Conservation (phyloP, 176 grass and related monocot genomes). For the Oryza coarctata region DNA sequence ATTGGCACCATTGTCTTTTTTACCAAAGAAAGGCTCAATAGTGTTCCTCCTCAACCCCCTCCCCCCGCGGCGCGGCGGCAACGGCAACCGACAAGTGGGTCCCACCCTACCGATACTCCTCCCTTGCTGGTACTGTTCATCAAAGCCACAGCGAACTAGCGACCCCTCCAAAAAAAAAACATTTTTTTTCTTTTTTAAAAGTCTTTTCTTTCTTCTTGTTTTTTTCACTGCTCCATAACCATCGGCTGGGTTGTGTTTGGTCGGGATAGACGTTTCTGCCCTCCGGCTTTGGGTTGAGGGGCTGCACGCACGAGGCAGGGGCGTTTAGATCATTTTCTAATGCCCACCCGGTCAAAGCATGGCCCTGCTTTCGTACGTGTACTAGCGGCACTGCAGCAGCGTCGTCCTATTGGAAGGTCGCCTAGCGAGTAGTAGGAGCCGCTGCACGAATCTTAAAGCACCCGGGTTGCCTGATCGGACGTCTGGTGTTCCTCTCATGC, state of each 20-base stretch:
- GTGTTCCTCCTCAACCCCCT: slow-evolving; percentile 31
- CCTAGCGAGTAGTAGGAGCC: neutral
- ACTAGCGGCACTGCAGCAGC: neutral
- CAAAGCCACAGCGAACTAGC: slow-evolving; percentile 27
- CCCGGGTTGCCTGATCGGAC: neutral
- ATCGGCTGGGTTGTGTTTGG: neutral
- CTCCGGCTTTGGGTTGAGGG: neutral
- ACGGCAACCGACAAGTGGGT: slow-evolving; percentile 28
- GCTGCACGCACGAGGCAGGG: slow-evolving; percentile 9
- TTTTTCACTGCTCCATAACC: slow-evolving; percentile 18
- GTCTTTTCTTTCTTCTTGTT: neutral
- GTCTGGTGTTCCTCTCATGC: neutral
- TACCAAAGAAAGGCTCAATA: slow-evolving; percentile 48
- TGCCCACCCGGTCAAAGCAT: slow-evolving; percentile 56
- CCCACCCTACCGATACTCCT: neutral
- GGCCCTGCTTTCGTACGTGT: slow-evolving; percentile 13
- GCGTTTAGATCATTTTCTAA: slow-evolving; percentile 29
- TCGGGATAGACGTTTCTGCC: slow-evolving; percentile 6
- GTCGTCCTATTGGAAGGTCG: neutral
- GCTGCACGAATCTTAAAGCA: slow-evolving; percentile 1
- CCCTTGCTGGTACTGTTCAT: slow-evolving; percentile 31
- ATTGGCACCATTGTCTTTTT: slow-evolving; percentile 28
- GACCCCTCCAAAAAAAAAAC: neutral
- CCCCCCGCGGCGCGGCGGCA: neutral
- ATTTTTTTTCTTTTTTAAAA: too few relatives aligned